Evolutionary conservation across 352 stramenopile species (phyloP), one percentile per base, ranked within the genome.

Genomic region (Phytophthora sp.): DNA sequence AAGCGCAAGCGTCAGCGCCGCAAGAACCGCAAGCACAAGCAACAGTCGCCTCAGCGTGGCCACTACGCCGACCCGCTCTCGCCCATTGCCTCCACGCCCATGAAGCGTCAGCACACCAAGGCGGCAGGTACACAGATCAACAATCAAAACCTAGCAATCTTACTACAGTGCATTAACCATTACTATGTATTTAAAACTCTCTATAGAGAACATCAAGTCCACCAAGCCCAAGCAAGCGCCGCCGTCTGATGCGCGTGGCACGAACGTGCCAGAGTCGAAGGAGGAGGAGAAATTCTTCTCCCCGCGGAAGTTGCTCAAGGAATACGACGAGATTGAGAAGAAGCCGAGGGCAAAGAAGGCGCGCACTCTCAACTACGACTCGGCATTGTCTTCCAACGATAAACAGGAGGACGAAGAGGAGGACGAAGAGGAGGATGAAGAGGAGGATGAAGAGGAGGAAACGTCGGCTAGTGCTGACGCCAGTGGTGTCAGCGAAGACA

Each of bases 11-110:
- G 73, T 30, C 66, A 77, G 47, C 65, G 64, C 41, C 64, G 65
- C 45, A 77, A 73, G 50, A 58, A 68, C 49, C 57, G 60, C 65
- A 66, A 72, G 53, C 26, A 38, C 41, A 72, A 73, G 47, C 39
- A 63, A 21, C 56, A 59, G 52, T 23, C 54, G 26, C 51, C 46
- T 16, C 64, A 61, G 57, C 49, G 66, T 20, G 86, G 86, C 4
- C 76, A 91, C 71, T 95, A 95, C 46, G 85, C 84, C 1, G 85
- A 95, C 63, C 85, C 84, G 24, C 69, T 81, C 44, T 95, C 87
- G 20, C 87, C 87, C 30, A 95, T 95, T 57, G 85, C 87, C 30
- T 95, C 87, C 9, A 94, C 87, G 52, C 87, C 87, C 20, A 79
- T 95, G 70, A 94, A 95, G 78, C 76, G 80, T 7, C 83, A 84